Base-by-base conservation (phyloP, 805 yeast species). In the Jamesozyma rosinii region DNA sequence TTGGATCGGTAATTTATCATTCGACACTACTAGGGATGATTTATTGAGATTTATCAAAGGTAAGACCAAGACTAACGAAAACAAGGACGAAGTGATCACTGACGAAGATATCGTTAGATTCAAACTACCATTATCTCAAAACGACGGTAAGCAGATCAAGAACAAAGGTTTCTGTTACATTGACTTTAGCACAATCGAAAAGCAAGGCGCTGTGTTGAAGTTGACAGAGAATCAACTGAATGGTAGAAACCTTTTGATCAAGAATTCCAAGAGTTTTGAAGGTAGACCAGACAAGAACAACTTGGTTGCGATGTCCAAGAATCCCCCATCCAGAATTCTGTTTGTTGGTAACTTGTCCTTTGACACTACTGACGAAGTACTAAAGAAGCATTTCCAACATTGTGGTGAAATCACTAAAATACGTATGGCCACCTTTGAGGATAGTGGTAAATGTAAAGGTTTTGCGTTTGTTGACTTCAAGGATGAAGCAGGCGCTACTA, bases 361-460 rank as follows among this genome's bases (percentile, higher is more conserved):
- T 57, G 97, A 89, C 58, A 85, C 97, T 9, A 84, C 94, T 1
- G 79, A 83, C 47, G 94, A 83, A 26, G 64, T 79, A 49, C 67
- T 90, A 36, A 79, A 77, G 50, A 82, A 78, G 52, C 95, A 85
- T 49, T 90, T 90, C 70, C 82, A 83, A 63, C 90, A 83, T 55
- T 88, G 95, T 66, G 97, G 97, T 33, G 88, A 83, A 49, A 90
- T 94, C 46, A 66, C 71, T 24, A 77, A 77, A 51, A 77, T 90
- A 42, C 76, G 98, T 63, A 90, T 89, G 94, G 97, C 97, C 3
- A 89, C 98, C n/a, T 90, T 90, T 65, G 88, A 92, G 65, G 98
- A 90, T 60, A 69, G 83, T 40, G 97, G 97, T 1, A 90, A 89
- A 60, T 90, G 97, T 70, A 92, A 92, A 64, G 97, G 97, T 1